phyloP scores from a whole-genome alignment of 352 stramenopile genomes.

The Pseudoperonospora humuli region DNA sequence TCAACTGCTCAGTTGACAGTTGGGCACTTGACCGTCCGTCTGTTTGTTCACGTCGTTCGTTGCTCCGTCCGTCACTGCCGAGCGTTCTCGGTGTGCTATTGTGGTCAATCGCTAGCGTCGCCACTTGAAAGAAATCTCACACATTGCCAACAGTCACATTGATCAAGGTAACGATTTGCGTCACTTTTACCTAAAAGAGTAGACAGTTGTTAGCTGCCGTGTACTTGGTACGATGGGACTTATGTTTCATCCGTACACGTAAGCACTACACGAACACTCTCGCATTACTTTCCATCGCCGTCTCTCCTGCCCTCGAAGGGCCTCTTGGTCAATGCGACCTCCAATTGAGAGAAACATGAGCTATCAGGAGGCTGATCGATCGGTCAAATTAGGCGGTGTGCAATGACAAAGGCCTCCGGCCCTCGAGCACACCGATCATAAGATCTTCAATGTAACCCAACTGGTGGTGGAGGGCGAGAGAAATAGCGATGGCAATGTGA shows the following conservation, averaged over 20 bases:
- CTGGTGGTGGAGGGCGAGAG: too few relatives aligned
- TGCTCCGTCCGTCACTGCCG: slow-evolving; percentile 7
- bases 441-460: too few relatives aligned
- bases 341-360: too few relatives aligned
- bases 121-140: background rate
- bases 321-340: background rate
- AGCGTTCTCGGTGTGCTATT: background rate
- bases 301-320: slow-evolving; percentile 6
- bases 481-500: too few relatives aligned
- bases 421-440: too few relatives aligned
- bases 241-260: background rate
- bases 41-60: slow-evolving; percentile 7
- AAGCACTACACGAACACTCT: slow-evolving; percentile 1
- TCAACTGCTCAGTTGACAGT: too few relatives aligned
- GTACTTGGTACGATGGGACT: slow-evolving; percentile 1
- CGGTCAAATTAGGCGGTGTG: too few relatives aligned
- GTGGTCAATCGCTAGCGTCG: background rate
- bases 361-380: slow-evolving; percentile 1
- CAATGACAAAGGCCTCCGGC: too few relatives aligned
- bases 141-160: slow-evolving; percentile 12
- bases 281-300: slow-evolving; percentile 11
- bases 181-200: background rate
- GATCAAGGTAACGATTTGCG: slow-evolving; percentile 25
- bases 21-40: background rate
- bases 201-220: background rate